A percentile compares a stretch with the other conserved stretches of the same genome.
Evolutionary conservation across 2,329 filamentous ascomycete genomes (phyloP).

Genomic region (Neoascochyta sp.): DNA sequence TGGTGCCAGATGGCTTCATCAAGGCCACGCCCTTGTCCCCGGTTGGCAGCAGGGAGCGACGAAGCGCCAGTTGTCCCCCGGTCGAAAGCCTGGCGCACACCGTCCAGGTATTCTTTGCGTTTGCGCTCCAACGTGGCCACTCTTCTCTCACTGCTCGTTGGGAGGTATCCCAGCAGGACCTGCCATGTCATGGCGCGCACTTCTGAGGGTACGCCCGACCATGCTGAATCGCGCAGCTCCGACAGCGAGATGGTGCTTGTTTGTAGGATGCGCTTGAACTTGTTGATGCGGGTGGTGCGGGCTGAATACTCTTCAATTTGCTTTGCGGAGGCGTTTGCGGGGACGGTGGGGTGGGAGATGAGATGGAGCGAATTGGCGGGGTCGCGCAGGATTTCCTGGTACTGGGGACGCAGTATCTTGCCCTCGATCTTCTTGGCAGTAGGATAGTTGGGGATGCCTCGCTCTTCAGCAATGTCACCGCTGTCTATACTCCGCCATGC

Average conservation of each 20-base stretch:
- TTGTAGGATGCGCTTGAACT: slow-evolving; percentile 95
- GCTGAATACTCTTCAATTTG: slow-evolving; percentile 83
- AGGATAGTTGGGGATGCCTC: slow-evolving; percentile 77
- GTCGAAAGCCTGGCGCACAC: slow-evolving; percentile 68
- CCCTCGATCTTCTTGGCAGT: slow-evolving; percentile 85
- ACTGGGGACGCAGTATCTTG: slow-evolving; percentile 94
- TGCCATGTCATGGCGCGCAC: slow-evolving; percentile 99
- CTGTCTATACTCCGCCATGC: slow-evolving; percentile 68
- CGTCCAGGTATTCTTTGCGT: slow-evolving; percentile 92
- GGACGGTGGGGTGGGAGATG: slow-evolving; percentile 78
- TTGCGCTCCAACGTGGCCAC: slow-evolving; percentile 89
- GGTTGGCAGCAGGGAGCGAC: slow-evolving; percentile 44
- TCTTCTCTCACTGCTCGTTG: slow-evolving; percentile 90
- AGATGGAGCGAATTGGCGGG: slow-evolving; percentile 93
- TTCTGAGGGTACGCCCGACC: slow-evolving; percentile 92
- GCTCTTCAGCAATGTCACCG: slow-evolving; percentile 89
- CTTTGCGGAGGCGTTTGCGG: slow-evolving; percentile 71
- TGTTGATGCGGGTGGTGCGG: slow-evolving; percentile 90
- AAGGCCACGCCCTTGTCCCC: slow-evolving; percentile 68
- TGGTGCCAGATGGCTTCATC: slow-evolving; percentile 99
- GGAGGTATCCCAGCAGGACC: slow-evolving; percentile 87
- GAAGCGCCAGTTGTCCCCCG: slow-evolving; percentile 46
- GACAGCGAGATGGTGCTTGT: slow-evolving; percentile 81
- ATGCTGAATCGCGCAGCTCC: slow-evolving; percentile 80
- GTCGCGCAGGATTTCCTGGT: slow-evolving; percentile 84